Evolutionary conservation across 2,329 filamentous ascomycete genomes (phyloP).

Genomic region (Penicillium sp.): DNA sequence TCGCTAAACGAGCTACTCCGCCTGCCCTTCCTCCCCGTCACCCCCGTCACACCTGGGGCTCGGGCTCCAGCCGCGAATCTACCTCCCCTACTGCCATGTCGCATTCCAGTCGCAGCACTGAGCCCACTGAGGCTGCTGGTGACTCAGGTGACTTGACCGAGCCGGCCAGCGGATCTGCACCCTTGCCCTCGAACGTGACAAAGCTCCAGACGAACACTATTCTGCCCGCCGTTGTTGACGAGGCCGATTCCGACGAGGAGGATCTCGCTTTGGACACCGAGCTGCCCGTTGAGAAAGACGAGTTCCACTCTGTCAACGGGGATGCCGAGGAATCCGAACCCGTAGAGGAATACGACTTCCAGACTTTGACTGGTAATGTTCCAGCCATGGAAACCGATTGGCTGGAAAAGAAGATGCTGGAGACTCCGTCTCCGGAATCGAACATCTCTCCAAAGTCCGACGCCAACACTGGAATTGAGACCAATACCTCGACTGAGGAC

Average conservation of each 20-base stretch:
- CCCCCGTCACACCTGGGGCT: conserved; percentile 46
- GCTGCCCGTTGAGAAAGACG: conserved; percentile 32
- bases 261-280: conserved; percentile 13
- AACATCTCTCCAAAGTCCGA: not conserved
- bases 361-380: not conserved
- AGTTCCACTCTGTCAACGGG: conserved; percentile 43
- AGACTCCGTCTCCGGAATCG: not conserved
- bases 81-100: conserved; percentile 26
- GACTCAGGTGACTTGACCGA: conserved; percentile 22
- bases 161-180: conserved; percentile 8
- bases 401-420: not conserved
- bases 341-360: not conserved
- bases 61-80: conserved; percentile 25
- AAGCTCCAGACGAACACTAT: conserved; percentile 18
- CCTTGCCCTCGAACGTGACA: conserved; percentile 12
- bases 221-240: conserved; percentile 22
- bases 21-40: conserved; percentile 77
- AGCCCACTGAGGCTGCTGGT: conserved; percentile 16
- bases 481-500: not conserved
- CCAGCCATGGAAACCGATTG: not conserved
- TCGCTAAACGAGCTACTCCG: conserved; percentile 70
- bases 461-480: not conserved
- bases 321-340: conserved; percentile 28
- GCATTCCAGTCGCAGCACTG: conserved; percentile 26
- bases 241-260: conserved; percentile 23